Evolutionary conservation across 2,329 filamentous ascomycete species (phyloP).

Genomic region (Curvularia sp.): DNA sequence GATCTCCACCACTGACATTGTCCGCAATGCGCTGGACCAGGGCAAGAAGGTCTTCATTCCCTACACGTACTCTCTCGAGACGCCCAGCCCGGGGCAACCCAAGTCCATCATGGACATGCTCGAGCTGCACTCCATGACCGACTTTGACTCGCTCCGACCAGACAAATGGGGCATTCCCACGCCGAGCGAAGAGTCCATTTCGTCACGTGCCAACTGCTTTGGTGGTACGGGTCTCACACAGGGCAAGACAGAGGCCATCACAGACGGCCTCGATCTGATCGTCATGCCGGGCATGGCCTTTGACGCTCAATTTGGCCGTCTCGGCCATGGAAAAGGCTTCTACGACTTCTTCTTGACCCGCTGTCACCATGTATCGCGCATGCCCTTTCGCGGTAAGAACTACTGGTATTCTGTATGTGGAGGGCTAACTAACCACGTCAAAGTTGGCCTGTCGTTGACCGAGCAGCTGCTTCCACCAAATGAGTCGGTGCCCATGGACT

Average conservation of each 20-base stretch:
- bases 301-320: constrained; percentile 73
- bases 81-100: constrained; percentile 52
- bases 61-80: constrained; percentile 73
- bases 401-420: constrained; percentile 36
- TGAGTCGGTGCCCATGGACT: constrained; percentile 74
- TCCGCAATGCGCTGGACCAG: constrained; percentile 75
- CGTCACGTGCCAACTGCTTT: constrained; percentile 73
- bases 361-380: constrained; percentile 64
- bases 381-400: constrained; percentile 66
- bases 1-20: constrained; percentile 81
- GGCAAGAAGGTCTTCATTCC: constrained; percentile 93
- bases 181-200: constrained; percentile 69
- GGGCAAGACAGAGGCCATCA: constrained; percentile 43
- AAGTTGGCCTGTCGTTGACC: constrained; percentile 80
- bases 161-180: constrained; percentile 98
- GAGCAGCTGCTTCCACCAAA: constrained; percentile 79
- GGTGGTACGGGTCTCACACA: constrained; percentile 63
- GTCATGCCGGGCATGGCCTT: constrained; percentile 94
- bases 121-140: constrained; percentile 71
- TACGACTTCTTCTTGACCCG: constrained; percentile 92
- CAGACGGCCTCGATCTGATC: constrained; percentile 75
- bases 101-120: constrained; percentile 95
- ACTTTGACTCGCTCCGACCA: constrained; percentile 76
- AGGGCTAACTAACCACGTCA: constrained; percentile 48
- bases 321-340: constrained; percentile 95